phyloP scores from a whole-genome alignment of 495 filamentous ascomycete species.

The Aspergillus campestris region DNA sequence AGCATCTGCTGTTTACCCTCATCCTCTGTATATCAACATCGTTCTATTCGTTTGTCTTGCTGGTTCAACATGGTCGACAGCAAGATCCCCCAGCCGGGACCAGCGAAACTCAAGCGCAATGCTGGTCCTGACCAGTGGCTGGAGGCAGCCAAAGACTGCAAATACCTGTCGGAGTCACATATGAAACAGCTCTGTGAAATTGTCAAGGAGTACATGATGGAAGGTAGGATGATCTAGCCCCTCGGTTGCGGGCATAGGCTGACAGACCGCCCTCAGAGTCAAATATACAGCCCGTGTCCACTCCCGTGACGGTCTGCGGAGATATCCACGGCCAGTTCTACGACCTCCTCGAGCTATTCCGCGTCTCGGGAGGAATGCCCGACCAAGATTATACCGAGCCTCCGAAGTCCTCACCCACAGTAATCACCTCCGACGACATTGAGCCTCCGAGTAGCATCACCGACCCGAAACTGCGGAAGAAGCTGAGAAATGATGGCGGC shows the following conservation, averaged over 20 bases:
- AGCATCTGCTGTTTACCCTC: not conserved
- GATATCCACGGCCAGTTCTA: conserved; percentile 99
- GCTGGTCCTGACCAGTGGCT: conserved; percentile 96
- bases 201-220: conserved; percentile 97
- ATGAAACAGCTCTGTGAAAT: conserved; percentile 99
- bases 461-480: conserved; percentile 74
- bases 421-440: conserved; percentile 77
- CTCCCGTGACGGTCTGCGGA: conserved; percentile 96
- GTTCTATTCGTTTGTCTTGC: conserved; percentile 4
- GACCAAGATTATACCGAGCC: conserved; percentile 59
- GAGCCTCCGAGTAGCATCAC: conserved; percentile 80
- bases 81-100: conserved; percentile 79
- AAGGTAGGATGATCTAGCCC: conserved; percentile 48
- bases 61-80: conserved; percentile 35
- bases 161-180: conserved; percentile 86
- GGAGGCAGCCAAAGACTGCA: conserved; percentile 88
- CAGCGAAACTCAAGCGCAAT: conserved; percentile 70
- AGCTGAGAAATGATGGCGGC: conserved; percentile 45
- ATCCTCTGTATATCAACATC: not conserved
- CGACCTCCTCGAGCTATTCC: conserved; percentile 93
- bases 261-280: conserved; percentile 53
- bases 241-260: not conserved
- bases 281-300: conserved; percentile 92
- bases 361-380: conserved; percentile 92
- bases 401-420: conserved; percentile 52